Conservation (phyloP, 306 rosid genomes). For the Neltuma alba region DNA sequence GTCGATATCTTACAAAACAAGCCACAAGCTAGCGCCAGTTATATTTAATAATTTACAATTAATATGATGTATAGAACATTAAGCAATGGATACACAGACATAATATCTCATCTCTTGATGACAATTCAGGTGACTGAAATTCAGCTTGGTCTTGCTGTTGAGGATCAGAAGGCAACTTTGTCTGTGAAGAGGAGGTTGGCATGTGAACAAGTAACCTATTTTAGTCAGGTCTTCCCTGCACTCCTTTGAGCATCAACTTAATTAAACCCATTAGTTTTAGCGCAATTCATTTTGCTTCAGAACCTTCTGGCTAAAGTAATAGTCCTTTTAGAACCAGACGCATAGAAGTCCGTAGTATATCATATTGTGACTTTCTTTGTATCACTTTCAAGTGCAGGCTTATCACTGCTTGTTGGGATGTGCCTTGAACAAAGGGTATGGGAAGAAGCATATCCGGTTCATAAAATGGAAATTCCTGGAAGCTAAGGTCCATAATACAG, state of each 20-base stretch:
- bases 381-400: slow-evolving; percentile 59
- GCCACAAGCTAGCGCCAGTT: background rate
- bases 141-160: slow-evolving; percentile 96
- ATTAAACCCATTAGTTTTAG: slow-evolving; percentile 8
- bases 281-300: slow-evolving; percentile 1
- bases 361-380: background rate
- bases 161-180: slow-evolving; percentile 74
- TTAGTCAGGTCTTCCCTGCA: slow-evolving; percentile 68
- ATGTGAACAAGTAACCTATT: slow-evolving; percentile 85
- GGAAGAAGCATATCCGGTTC: slow-evolving; percentile 79
- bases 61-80: background rate
- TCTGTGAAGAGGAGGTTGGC: slow-evolving; percentile 96
- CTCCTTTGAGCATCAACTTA: slow-evolving; percentile 24
- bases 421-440: slow-evolving; percentile 52
- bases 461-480: slow-evolving; percentile 92
- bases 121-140: slow-evolving; percentile 83
- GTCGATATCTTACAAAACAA: slow-evolving; percentile 12
- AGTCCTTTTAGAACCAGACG: background rate
- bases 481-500: slow-evolving; percentile 67
- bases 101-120: slow-evolving; percentile 22
- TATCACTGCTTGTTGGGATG: slow-evolving; percentile 71
- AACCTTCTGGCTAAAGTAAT: background rate
- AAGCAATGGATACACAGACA: background rate
- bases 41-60: background rate
- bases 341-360: background rate